Evolutionary conservation across 352 stramenopile genomes (phyloP).

Genomic region (Saprolegnia diclina): DNA sequence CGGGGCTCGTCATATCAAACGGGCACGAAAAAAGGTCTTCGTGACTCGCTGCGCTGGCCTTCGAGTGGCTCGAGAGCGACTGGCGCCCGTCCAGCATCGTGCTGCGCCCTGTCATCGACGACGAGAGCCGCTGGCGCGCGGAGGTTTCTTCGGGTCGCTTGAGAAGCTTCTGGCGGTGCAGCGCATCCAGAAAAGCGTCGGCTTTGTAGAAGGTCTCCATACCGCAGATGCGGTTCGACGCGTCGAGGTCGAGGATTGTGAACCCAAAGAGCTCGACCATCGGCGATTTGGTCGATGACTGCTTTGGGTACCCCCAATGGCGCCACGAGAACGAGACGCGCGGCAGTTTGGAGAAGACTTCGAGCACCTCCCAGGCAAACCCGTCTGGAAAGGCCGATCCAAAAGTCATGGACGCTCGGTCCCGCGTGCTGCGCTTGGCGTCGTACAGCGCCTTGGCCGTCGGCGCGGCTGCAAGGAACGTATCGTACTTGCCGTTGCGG

Average conservation of each 20-base stretch:
- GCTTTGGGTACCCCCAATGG: slow-evolving; percentile 39
- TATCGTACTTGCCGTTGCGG: slow-evolving; percentile 41
- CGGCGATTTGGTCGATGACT: slow-evolving; percentile 30
- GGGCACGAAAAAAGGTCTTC: too few species aligned
- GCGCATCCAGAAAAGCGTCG: slow-evolving; percentile 36
- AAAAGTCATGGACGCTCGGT: slow-evolving; percentile 36
- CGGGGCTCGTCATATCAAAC: not conserved
- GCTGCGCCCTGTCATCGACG: slow-evolving; percentile 2
- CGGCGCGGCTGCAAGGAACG: slow-evolving; percentile 32
- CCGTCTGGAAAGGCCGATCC: slow-evolving; percentile 33
- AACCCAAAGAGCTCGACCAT: slow-evolving; percentile 47
- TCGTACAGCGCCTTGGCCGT: slow-evolving; percentile 33
- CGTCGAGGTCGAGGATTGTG: slow-evolving; percentile 34
- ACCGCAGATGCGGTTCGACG: slow-evolving; percentile 31
- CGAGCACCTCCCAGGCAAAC: slow-evolving; percentile 45
- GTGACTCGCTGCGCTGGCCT: too few species aligned
- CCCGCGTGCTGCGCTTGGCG: slow-evolving; percentile 30
- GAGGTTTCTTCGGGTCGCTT: not conserved
- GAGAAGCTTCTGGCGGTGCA: slow-evolving; percentile 26
- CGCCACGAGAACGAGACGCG: slow-evolving; percentile 46
- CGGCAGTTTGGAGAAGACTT: slow-evolving; percentile 38
- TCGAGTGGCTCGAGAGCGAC: too few species aligned
- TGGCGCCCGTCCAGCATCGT: not conserved
- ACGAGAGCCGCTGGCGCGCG: not conserved
- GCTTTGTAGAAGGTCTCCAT: slow-evolving; percentile 43